Evolutionary conservation across 202 grass and related monocot species (phyloP).

Genomic region (Panicum hallii): DNA sequence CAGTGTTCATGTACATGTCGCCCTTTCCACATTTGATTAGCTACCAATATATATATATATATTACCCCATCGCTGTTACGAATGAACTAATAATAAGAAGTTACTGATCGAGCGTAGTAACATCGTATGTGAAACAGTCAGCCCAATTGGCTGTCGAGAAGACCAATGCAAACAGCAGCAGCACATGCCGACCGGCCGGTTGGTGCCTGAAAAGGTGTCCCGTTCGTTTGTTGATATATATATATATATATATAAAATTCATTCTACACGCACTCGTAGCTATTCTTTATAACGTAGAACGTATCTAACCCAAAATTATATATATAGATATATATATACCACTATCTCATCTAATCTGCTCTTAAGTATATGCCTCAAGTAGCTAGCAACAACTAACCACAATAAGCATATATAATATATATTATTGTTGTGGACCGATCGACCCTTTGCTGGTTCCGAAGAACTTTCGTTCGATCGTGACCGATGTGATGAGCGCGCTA

Average conservation of each 20-base stretch:
- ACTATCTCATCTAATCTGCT: background rate
- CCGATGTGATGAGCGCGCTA: background rate
- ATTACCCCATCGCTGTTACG: background rate
- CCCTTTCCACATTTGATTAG: background rate
- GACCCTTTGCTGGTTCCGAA: background rate
- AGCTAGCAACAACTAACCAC: background rate
- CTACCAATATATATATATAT: background rate
- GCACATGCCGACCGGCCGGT: background rate
- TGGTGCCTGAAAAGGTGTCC: conserved; percentile 32
- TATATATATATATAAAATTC: no score
- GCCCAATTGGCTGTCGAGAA: background rate
- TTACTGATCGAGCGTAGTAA: background rate
- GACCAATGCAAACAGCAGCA: background rate
- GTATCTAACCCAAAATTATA: no score
- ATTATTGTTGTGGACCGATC: background rate
- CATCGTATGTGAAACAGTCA: conserved; percentile 7
- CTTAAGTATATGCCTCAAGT: background rate
- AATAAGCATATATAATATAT: background rate
- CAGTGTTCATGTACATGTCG: background rate
- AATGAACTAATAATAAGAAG: no score
- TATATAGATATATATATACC: no score
- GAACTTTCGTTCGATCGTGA: conserved; percentile 16
- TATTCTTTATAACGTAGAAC: no score
- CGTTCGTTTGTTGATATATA: no score
- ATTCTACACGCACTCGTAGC: no score